These are phyloP conservation scores for Sisymbrium altissimum DNA, from an alignment of 345 rosid species.

Conservation along the genomic window DNA sequence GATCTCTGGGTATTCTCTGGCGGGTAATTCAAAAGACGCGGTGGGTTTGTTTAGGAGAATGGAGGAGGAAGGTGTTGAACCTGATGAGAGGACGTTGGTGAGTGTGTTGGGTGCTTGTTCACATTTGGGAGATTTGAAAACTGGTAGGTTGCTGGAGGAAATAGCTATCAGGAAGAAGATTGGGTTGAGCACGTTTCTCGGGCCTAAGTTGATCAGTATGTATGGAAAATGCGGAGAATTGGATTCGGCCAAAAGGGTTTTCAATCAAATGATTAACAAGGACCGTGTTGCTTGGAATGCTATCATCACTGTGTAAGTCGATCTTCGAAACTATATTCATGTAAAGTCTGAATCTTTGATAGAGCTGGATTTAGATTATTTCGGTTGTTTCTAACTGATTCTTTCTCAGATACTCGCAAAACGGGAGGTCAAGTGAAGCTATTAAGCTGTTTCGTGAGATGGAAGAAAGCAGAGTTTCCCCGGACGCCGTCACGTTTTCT, in stretches of 20 bases:
- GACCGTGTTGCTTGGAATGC: slow-evolving; percentile 86
- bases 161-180: slow-evolving; percentile 44
- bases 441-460: slow-evolving; percentile 52
- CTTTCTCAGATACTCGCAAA: slow-evolving; percentile 65
- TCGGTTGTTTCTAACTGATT: neutral
- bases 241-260: slow-evolving; percentile 60
- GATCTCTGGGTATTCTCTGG: slow-evolving; percentile 76
- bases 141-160: slow-evolving; percentile 66
- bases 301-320: slow-evolving; percentile 71
- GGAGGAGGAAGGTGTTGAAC: slow-evolving; percentile 59
- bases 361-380: neutral
- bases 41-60: slow-evolving; percentile 58
- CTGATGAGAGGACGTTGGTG: slow-evolving; percentile 77
- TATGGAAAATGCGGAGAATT: slow-evolving; percentile 82
- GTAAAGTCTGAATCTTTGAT: neutral
- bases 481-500: slow-evolving; percentile 53
- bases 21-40: slow-evolving; percentile 59
- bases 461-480: slow-evolving; percentile 44
- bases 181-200: slow-evolving; percentile 48
- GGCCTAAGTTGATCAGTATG: slow-evolving; percentile 74
- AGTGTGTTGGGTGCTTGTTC: slow-evolving; percentile 73
- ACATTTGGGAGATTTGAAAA: slow-evolving; percentile 59
- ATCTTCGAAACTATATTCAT: neutral
- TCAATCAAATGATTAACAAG: slow-evolving; percentile 54
- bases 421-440: slow-evolving; percentile 73